A percentile compares a stretch with the other conserved stretches of the same genome.
phyloP scores from a whole-genome alignment of 2,329 filamentous ascomycete species.

The Epichloe uncinata region DNA sequence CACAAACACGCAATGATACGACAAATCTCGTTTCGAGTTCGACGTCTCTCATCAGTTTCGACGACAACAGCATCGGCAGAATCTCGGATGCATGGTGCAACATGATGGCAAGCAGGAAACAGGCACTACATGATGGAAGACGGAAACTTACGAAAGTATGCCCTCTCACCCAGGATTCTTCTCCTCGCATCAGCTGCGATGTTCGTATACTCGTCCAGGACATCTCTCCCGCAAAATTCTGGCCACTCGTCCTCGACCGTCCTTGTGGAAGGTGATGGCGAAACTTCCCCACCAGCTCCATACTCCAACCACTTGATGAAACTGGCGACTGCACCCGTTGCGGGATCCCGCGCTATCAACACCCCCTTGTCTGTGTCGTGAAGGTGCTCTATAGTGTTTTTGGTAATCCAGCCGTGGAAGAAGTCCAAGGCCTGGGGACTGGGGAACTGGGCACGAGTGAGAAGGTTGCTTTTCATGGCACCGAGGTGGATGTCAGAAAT shows the following conservation, averaged over 20 bases:
- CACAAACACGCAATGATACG: neutral
- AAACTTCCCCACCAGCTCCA: constrained; percentile 6
- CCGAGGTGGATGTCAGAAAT: constrained; percentile 21
- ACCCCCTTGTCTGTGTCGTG: constrained; percentile 15
- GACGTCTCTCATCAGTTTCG: neutral
- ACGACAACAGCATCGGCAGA: constrained; percentile 1
- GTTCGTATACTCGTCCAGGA: constrained; percentile 21
- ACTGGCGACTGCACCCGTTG: constrained; percentile 17
- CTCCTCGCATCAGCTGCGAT: constrained; percentile 19
- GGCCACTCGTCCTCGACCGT: constrained; percentile 18
- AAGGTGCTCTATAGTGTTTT: constrained; percentile 18
- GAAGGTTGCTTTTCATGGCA: constrained; percentile 25
- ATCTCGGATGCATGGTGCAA: neutral
- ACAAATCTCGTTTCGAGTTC: neutral
- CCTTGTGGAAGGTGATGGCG: constrained; percentile 5
- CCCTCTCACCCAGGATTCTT: constrained; percentile 15
- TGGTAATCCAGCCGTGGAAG: constrained; percentile 18
- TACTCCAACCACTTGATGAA: constrained; percentile 25
- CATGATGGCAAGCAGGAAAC: neutral
- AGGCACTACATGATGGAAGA: neutral
- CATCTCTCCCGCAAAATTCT: constrained; percentile 15
- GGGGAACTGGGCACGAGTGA: constrained; percentile 28
- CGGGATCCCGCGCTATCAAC: constrained; percentile 20
- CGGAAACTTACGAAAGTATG: constrained; percentile 24
- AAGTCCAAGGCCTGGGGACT: constrained; percentile 15